Conservation (phyloP, 2,329 filamentous ascomycete genomes). For the Paraconiothyrium sp. region DNA sequence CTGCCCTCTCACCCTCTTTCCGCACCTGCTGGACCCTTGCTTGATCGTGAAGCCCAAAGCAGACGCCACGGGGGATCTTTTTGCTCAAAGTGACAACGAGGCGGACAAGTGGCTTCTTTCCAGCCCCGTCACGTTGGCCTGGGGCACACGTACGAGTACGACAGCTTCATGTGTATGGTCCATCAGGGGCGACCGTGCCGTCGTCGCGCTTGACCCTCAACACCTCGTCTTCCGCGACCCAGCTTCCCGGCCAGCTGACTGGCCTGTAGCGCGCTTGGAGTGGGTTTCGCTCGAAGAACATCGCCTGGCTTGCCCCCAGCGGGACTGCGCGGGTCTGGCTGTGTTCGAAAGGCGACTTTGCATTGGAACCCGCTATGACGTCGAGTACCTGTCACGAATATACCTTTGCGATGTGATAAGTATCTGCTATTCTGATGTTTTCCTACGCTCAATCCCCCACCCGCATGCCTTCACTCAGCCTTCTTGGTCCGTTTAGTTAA, state of each 20-base stretch:
- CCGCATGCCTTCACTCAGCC: neutral
- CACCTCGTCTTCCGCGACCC: neutral
- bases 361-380: slow-evolving; percentile 40
- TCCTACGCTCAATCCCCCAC: neutral
- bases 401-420: slow-evolving; percentile 14
- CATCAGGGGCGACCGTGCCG: neutral
- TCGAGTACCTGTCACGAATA: slow-evolving; percentile 37
- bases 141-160: neutral
- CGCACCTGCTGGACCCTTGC: slow-evolving; percentile 17
- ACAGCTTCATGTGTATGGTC: neutral
- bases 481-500: neutral
- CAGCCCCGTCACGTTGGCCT: slow-evolving; percentile 1
- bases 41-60: neutral
- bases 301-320: neutral
- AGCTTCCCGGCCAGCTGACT: neutral
- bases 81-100: neutral
- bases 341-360: neutral
- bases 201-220: slow-evolving; percentile 1
- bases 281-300: neutral
- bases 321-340: neutral
- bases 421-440: slow-evolving; percentile 14
- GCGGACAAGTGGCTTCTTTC: slow-evolving; percentile 7
- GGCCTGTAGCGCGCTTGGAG: neutral
- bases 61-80: neutral
- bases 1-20: slow-evolving; percentile 6